Evolutionary conservation across 139 green algal genomes (phyloP).

Genomic region (Asterochloris erici): DNA sequence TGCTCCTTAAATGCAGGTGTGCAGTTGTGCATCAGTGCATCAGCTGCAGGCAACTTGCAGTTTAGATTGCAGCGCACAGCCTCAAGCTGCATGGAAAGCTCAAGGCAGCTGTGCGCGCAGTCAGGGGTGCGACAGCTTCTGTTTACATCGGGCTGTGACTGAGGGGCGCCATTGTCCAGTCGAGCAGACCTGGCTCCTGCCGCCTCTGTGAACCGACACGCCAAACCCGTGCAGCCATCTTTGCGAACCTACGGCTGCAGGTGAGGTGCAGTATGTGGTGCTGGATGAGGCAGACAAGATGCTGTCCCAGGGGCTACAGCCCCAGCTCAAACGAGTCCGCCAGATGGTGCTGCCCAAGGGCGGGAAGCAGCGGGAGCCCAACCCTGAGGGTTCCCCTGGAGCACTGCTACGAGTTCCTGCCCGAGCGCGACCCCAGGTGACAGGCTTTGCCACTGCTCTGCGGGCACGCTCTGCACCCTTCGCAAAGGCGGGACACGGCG

Average conservation of each 20-base stretch:
- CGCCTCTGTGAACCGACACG: neutral
- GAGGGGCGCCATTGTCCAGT: too few species aligned
- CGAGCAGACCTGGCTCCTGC: neutral
- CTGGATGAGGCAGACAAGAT: slow-evolving; percentile 92
- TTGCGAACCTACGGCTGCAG: slow-evolving; percentile 2
- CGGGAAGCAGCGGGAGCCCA: neutral
- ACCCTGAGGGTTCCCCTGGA: too few species aligned
- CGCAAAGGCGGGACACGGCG: neutral
- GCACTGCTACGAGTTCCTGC: too few species aligned
- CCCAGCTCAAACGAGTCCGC: slow-evolving; percentile 66
- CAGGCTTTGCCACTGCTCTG: neutral
- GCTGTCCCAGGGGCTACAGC: slow-evolving; percentile 73
- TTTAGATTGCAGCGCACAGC: too few species aligned
- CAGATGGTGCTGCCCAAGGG: slow-evolving; percentile 39
- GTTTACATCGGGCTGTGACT: too few species aligned
- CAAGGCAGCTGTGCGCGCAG: too few species aligned
- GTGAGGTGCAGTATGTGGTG: slow-evolving; percentile 43
- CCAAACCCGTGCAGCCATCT: neutral
- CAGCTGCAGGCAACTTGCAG: too few species aligned
- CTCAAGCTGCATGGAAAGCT: too few species aligned
- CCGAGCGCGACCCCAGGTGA: slow-evolving; percentile 7
- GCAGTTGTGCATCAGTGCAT: too few species aligned
- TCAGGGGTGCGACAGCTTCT: too few species aligned
- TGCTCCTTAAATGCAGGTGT: too few species aligned
- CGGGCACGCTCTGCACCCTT: neutral